These are phyloP conservation scores for Isoetes taiwanensis DNA, from an alignment of 75 land plant species.

Conservation along the genomic window DNA sequence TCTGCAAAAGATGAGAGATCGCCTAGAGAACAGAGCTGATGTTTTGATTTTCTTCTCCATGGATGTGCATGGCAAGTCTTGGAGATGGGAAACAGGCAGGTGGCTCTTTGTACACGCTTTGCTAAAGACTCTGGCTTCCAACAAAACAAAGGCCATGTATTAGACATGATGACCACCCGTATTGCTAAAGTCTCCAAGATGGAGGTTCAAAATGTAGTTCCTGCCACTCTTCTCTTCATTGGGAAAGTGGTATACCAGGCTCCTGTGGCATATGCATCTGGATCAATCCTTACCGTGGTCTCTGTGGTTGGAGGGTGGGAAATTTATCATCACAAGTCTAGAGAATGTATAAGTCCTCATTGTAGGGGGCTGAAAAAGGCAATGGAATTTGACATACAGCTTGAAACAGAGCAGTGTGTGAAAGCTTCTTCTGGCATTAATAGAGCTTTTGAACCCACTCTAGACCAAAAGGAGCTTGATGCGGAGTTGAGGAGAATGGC, in stretches of 20 bases:
- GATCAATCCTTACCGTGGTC: background rate
- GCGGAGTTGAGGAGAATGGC: conserved; percentile 54
- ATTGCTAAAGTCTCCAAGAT: no score
- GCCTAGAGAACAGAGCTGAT: no score
- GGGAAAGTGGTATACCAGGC: conserved; percentile 2
- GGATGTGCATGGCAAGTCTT: no score
- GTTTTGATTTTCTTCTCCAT: no score
- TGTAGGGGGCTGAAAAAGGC: background rate
- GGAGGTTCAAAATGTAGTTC: no score
- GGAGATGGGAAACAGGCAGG: no score
- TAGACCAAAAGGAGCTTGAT: conserved; percentile 40
- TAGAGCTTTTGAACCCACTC: no score
- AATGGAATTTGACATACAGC: conserved; percentile 4
- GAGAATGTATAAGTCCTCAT: background rate
- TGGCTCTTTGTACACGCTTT: no score
- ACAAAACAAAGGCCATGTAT: no score
- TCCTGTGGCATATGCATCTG: conserved; percentile 3
- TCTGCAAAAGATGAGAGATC: no score
- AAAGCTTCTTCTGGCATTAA: conserved; percentile 2
- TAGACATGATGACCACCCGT: no score
- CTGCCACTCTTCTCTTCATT: background rate
- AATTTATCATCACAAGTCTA: background rate
- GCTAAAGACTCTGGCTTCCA: no score
- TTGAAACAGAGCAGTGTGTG: conserved; percentile 6
- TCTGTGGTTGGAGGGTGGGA: background rate